Base-by-base conservation (phyloP, 192 early-diverging fungal genomes). In the Backusella australiensis region DNA sequence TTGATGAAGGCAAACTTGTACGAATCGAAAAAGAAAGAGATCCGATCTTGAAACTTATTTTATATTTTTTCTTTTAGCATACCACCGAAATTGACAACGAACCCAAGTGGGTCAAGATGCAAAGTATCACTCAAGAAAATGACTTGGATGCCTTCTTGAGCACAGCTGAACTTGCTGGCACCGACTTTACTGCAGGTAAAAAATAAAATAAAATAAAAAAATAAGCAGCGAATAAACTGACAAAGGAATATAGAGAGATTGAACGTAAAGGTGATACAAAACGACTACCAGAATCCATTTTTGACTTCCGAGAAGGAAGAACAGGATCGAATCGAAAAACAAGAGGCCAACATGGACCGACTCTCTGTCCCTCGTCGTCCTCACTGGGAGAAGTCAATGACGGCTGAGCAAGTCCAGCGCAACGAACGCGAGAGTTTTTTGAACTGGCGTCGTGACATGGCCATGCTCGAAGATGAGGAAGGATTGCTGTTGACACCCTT, bases 121-220 rank as follows among this genome's bases (percentile, higher is more conserved):
- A 95, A 84, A 96, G 95, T 66, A 93, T 99, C 77, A 99, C 98
- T 56, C 93, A 98, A 79, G 96, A 99, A 78, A 93, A 95, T 67
- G 97, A 99, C 86, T 85, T 99, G 14, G 97, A 99, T 44, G 96
- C 94, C 36, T 99, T 99, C 79, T 87, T 99, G 76, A 92, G 88
- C 77, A 96, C 96, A 14, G 98, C 98, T 15, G 90, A 95, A 77
- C 90, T 99, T 59, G 97, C 96, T 15, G 98, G 94, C 52, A 97
- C 96, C 19, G 94, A 95, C 78, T 97, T 96, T 80, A 94, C 95
- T 19, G 94, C 95, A 42, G 92, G 91, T 87, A 83, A 80, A 14
- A 29, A 6, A 8, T 23, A 52, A 71, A 6, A 34, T 21, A 77
- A 39, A 29, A 29, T 1, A 86, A 83, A 80, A 14, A 11, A 6